phyloP scores from a whole-genome alignment of 2,329 filamentous ascomycete species.

The Pestalotiopsis sp. region DNA sequence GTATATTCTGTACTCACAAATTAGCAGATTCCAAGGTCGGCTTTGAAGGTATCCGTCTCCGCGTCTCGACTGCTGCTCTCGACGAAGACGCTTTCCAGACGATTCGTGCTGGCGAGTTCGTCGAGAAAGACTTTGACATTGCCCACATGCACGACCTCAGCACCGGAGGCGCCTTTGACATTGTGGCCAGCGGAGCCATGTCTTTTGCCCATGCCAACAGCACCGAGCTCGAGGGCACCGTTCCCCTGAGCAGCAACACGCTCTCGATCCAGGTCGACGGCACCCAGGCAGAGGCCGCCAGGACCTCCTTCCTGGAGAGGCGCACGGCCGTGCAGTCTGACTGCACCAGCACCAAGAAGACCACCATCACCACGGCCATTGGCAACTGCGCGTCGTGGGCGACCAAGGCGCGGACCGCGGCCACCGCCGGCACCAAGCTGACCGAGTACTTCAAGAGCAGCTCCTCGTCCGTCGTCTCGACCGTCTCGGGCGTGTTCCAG shows the following conservation, averaged over 20 bases:
- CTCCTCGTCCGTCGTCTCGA: conserved; percentile 42
- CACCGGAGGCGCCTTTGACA: conserved; percentile 16
- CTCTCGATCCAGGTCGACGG: conserved; percentile 6
- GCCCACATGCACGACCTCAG: conserved; percentile 17
- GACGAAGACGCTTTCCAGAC: conserved; percentile 15
- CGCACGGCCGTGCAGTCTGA: conserved; percentile 10
- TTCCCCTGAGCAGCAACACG: neutral
- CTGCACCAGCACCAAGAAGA: conserved; percentile 8
- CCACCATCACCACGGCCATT: neutral
- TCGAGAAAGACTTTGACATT: conserved; percentile 14
- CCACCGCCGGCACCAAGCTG: conserved; percentile 40
- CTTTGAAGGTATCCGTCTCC: conserved; percentile 15
- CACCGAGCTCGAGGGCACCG: conserved; percentile 1
- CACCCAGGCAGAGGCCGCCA: neutral
- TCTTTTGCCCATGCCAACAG: neutral
- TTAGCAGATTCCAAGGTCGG: conserved; percentile 11
- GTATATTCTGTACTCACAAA: neutral
- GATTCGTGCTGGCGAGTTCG: conserved; percentile 13
- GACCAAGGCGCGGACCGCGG: neutral
- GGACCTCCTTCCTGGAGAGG: neutral
- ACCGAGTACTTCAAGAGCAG: conserved; percentile 67
- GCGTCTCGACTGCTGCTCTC: conserved; percentile 9
- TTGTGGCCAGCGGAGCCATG: conserved; percentile 9
- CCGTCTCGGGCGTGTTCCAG: conserved; percentile 54
- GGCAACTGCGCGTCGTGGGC: neutral